Evolutionary conservation across 1,139 yeast genomes (phyloP).

Genomic region (Candida albicans): DNA sequence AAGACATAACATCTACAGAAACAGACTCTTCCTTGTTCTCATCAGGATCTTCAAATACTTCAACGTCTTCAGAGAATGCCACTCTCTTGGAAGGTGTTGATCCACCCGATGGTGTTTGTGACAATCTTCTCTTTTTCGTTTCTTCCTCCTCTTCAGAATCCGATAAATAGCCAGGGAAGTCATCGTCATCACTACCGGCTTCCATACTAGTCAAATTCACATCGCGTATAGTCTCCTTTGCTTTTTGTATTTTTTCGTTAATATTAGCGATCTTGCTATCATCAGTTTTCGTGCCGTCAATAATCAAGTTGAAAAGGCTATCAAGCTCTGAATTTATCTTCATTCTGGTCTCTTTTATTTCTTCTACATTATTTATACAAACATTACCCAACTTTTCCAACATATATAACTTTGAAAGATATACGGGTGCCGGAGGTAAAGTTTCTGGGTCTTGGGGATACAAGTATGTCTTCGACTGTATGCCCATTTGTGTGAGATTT

Average conservation of each 20-base stretch:
- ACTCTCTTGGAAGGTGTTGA: slow-evolving; percentile 40
- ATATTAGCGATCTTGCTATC: slow-evolving; percentile 42
- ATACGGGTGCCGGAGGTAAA: slow-evolving; percentile 53
- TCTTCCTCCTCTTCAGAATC: slow-evolving; percentile 22
- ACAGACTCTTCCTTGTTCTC: slow-evolving; percentile 24
- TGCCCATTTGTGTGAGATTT: slow-evolving; percentile 43
- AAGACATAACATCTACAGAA: slow-evolving; percentile 29
- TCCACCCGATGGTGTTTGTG: slow-evolving; percentile 26
- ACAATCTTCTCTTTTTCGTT: slow-evolving; percentile 21
- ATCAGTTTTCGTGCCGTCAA: slow-evolving; percentile 47
- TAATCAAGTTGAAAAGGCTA: slow-evolving; percentile 38
- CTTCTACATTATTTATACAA: slow-evolving; percentile 36
- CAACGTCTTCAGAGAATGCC: slow-evolving; percentile 48
- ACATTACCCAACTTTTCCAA: slow-evolving; percentile 44
- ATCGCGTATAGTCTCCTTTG: slow-evolving; percentile 44
- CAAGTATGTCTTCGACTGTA: slow-evolving; percentile 44
- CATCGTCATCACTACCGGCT: slow-evolving; percentile 17
- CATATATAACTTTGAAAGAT: slow-evolving; percentile 45
- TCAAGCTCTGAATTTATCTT: slow-evolving; percentile 45
- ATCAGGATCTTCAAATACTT: slow-evolving; percentile 46
- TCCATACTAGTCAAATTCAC: slow-evolving; percentile 33
- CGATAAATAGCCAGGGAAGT: slow-evolving; percentile 18
- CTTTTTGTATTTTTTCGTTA: slow-evolving; percentile 35
- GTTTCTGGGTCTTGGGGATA: slow-evolving; percentile 45
- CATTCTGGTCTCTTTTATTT: slow-evolving; percentile 38